Conservation (phyloP, 2,329 filamentous ascomycete species). For the Arthrinium phaeospermum region DNA sequence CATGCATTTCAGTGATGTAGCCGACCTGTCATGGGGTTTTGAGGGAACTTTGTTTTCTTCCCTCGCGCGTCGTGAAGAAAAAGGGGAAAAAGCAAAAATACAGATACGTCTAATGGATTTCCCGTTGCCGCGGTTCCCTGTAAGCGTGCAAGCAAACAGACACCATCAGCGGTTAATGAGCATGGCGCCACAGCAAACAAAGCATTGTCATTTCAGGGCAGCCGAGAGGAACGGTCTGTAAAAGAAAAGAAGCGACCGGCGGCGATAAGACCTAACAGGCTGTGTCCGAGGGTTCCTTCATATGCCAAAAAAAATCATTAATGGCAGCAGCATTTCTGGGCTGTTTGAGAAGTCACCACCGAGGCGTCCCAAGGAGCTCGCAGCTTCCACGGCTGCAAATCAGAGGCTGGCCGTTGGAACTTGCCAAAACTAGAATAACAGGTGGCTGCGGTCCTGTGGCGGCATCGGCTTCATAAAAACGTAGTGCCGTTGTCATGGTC, state of each 20-base stretch:
- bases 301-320: background rate
- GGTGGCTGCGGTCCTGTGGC: background rate
- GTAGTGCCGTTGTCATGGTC: background rate
- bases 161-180: constrained; percentile 2
- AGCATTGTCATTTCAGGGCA: constrained; percentile 10
- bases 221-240: background rate
- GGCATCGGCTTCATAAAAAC: background rate
- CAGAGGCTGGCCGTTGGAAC: background rate
- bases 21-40: background rate
- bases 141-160: background rate
- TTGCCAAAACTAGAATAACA: background rate
- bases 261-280: background rate
- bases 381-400: background rate
- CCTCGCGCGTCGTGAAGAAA: background rate
- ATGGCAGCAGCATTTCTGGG: background rate
- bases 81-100: background rate
- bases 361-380: background rate
- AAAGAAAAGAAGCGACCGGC: background rate
- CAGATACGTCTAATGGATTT: background rate
- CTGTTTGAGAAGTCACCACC: background rate
- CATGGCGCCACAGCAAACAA: constrained; percentile 4
- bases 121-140: background rate
- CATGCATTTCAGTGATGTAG: constrained; percentile 10
- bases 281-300: background rate
- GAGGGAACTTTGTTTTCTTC: background rate